A percentile compares a stretch with the other conserved stretches of the same genome.
These are phyloP conservation scores for Protostelium mycophagum DNA, from an alignment of 78 protist genomes.

Conservation along the genomic window DNA sequence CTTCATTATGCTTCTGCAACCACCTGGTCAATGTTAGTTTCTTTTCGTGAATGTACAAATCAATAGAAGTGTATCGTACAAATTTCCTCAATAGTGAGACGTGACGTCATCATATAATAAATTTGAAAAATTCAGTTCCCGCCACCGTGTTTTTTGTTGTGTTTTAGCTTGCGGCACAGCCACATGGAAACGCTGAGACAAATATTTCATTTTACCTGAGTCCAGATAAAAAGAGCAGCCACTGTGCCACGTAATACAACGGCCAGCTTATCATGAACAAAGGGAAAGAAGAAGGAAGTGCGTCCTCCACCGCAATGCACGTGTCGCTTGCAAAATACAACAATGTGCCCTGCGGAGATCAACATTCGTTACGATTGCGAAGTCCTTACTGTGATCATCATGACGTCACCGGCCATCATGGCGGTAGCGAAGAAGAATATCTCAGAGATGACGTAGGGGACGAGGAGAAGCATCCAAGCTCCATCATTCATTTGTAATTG, in stretches of 20 bases:
- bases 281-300: neutral
- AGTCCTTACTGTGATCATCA: neutral
- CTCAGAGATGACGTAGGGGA: neutral
- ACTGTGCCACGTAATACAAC: neutral
- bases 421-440: neutral
- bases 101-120: no score
- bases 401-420: neutral
- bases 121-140: no score
- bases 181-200: no score
- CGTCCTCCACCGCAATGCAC: neutral
- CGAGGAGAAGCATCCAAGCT: neutral
- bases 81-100: no score
- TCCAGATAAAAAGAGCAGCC: neutral
- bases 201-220: no score
- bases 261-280: neutral
- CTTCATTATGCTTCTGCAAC: neutral
- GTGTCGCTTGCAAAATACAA: neutral
- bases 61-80: no score
- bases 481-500: neutral
- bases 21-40: no score
- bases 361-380: neutral
- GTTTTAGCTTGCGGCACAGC: no score
- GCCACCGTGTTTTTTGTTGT: no score
- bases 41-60: no score
- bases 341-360: neutral